Conservation (phyloP, 169 alveolate genomes). For the Cryptosporidium tyzzeri region DNA sequence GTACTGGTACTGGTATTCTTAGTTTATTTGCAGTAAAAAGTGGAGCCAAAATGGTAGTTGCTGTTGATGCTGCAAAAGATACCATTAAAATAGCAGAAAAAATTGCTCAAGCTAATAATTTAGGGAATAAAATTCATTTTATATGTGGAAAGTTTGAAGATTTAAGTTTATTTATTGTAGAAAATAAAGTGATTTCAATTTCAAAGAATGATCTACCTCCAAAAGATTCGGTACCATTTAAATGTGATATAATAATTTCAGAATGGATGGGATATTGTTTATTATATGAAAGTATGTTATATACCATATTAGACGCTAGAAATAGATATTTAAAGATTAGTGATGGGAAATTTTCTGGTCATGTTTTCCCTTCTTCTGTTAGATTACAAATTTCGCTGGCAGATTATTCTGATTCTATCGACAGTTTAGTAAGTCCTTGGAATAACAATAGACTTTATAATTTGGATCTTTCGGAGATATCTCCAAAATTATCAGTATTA, state of each 20-base stretch:
- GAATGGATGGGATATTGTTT: constrained; percentile 92
- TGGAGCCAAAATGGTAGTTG: constrained; percentile 92
- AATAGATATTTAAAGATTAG: constrained; percentile 80
- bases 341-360: constrained; percentile 43
- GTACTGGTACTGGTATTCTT: constrained; percentile 89
- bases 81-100: constrained; percentile 88
- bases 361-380: constrained; percentile 68
- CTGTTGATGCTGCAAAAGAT: constrained; percentile 93
- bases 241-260: constrained; percentile 86
- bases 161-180: constrained; percentile 17
- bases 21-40: constrained; percentile 89
- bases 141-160: constrained; percentile 86
- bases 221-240: constrained; percentile 22
- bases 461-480: constrained; percentile 78
- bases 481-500: constrained; percentile 75
- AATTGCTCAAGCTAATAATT: constrained; percentile 86
- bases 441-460: constrained; percentile 64
- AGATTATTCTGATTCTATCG: constrained; percentile 31
- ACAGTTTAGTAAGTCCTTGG: constrained; percentile 39
- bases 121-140: constrained; percentile 83
- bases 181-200: constrained; percentile 77
- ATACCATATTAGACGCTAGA: constrained; percentile 89
- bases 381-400: constrained; percentile 34
- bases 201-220: constrained; percentile 39
- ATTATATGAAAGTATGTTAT: constrained; percentile 89